phyloP scores from a whole-genome alignment of 352 stramenopile genomes.

The Pythium phragmitis region DNA sequence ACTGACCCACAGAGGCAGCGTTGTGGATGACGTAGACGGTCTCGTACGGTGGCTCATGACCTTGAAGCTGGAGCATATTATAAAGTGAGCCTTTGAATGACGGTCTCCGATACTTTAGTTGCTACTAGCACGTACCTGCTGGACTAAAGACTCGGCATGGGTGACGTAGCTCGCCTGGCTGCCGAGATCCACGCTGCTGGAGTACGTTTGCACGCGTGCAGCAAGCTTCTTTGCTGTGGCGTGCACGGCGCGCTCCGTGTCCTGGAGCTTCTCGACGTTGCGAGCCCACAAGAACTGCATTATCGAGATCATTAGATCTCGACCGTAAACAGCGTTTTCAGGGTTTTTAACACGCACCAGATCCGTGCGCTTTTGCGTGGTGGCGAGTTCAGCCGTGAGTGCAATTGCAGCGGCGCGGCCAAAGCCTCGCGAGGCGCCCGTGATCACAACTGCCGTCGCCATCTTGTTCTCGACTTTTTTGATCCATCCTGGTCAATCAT shows the following conservation, averaged over 20 bases:
- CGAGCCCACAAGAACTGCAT: constrained; percentile 18
- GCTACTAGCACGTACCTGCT: too few relatives aligned
- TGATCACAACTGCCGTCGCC: constrained; percentile 60
- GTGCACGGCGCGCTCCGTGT: constrained; percentile 11
- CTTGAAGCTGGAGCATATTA: too few relatives aligned
- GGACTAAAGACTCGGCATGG: constrained; percentile 1
- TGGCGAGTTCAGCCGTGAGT: constrained; percentile 7
- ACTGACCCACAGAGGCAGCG: constrained; percentile 8
- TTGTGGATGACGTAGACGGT: constrained; percentile 17
- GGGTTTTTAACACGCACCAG: neutral
- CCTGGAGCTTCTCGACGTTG: constrained; percentile 15
- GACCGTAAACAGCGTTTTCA: too few relatives aligned
- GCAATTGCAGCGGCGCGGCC: constrained; percentile 34
- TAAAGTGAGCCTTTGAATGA: too few relatives aligned
- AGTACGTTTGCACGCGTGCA: constrained; percentile 1
- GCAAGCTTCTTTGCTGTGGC: neutral
- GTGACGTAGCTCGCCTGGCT: constrained; percentile 15
- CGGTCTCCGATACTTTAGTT: too few relatives aligned
- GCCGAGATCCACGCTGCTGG: constrained; percentile 6
- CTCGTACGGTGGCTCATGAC: constrained; percentile 14
- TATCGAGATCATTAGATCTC: too few relatives aligned
- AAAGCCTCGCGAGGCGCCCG: constrained; percentile 79
- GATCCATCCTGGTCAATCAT: too few relatives aligned
- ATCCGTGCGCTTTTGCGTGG: constrained; percentile 9
- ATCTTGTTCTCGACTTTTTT: constrained; percentile 11